Evolutionary conservation across 2,329 filamentous ascomycete species (phyloP).

Genomic region (Magnaporthales sp.): DNA sequence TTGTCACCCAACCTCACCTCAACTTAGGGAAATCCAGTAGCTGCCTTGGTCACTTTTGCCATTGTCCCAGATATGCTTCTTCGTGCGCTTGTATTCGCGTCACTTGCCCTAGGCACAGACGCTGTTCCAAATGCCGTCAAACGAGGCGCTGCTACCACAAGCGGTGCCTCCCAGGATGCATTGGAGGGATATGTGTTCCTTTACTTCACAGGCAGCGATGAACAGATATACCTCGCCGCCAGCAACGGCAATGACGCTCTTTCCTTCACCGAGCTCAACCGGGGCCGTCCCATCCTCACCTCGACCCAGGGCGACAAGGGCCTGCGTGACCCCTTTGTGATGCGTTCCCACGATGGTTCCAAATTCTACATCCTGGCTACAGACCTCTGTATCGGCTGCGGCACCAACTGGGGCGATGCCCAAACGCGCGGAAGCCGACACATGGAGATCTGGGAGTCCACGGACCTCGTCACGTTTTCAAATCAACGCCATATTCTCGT

Average conservation of each 20-base stretch:
- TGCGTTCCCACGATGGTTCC: conserved; percentile 26
- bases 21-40: too few relatives aligned
- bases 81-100: not conserved
- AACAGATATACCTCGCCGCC: conserved; percentile 28
- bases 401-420: conserved; percentile 14
- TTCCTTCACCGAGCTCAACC: conserved; percentile 28
- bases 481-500: conserved; percentile 28
- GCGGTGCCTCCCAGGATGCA: not conserved
- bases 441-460: conserved; percentile 31
- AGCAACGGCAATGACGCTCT: conserved; percentile 31
- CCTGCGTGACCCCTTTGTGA: conserved; percentile 31
- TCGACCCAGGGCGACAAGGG: conserved; percentile 29
- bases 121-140: not conserved
- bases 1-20: too few relatives aligned
- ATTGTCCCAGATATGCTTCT: not conserved
- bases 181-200: conserved; percentile 40
- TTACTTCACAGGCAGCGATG: conserved; percentile 36
- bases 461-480: conserved; percentile 27
- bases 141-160: too few relatives aligned
- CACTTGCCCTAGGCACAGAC: not conserved
- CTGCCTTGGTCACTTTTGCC: not conserved
- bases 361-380: conserved; percentile 31
- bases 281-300: conserved; percentile 24
- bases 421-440: conserved; percentile 13
- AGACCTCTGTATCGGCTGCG: conserved; percentile 26